Percentiles rank a stretch among this genome's conserved stretches.
Conservation (phyloP, 78 protist species). For the slime mould (Dictyostelium discoideum) region dicty_2.7 NC_007088.5:1101001-1101500, state of each 20-base stretch:
- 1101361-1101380: neutral
- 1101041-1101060: conserved; percentile 75
- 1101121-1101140: conserved; percentile 35
- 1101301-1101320: neutral
- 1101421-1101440: neutral
- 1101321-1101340: neutral
- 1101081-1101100: conserved; percentile 46
- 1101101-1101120: conserved; percentile 35
- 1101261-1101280: conserved; percentile 50
- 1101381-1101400: neutral
- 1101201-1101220: conserved; percentile 57
- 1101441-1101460: too few species aligned
- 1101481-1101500: neutral
- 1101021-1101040: conserved; percentile 16
- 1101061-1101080: conserved; percentile 84
- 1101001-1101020: conserved; percentile 43
- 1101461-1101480: too few species aligned
- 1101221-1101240: conserved; percentile 41
- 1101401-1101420: neutral
- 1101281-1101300: conserved; percentile 18
- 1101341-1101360: neutral
- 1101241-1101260: conserved; percentile 54
- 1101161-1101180: conserved; percentile 59
- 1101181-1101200: conserved; percentile 78
- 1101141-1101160: conserved; percentile 47